Evolutionary conservation across 441 rosid species (phyloP), one percentile per base, ranked within the genome.

Genomic region (Theobroma grandiflorum): DNA sequence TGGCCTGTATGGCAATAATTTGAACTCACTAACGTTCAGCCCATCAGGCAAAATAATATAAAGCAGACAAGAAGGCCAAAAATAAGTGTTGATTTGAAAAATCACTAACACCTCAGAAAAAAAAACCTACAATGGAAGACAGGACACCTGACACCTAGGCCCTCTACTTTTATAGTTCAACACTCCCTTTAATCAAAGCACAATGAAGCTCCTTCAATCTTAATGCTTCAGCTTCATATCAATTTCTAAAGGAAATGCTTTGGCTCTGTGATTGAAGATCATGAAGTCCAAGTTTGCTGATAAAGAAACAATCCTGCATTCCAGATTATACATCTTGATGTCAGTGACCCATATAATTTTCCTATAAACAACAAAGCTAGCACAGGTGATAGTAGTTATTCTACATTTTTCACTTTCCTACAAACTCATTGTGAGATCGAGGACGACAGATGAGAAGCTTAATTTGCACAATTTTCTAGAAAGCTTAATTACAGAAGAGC

Each of bases 241-340:
- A 35, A 79, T 62, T 76, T 85, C 89, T 2, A 91, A 85, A 77
- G 92, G 85, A 75, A 90, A 89, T 14, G 82, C 87, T 74, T 84
- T 87, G 77, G 95, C 98, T 20, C 99, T 95, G 77, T 96, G 99
- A 80, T 95, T 95, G 88, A 96, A 96, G 81, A 92, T 91, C 94
- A 93, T 91, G 89, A 89, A 96, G 76, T 93, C 99, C 59, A 91
- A 76, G 84, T 91, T 93, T 53, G 86, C 93, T 26, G 99, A 95
- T 73, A 95, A 82, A 49, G 93, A 88, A 18, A 95, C 98, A 57
- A 92, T 88, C 95, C 99, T 95, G 91, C 80, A 89, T 43, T 71
- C 72, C 81, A 76, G 81, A 78, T 69, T 58, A 57, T 35, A 61
- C 45, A 45, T 9, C 61, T 43, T 50, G 11, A 72, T 33, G 72